Base-by-base conservation (phyloP, 306 rosid species). In the Canavalia gladiata region DNA sequence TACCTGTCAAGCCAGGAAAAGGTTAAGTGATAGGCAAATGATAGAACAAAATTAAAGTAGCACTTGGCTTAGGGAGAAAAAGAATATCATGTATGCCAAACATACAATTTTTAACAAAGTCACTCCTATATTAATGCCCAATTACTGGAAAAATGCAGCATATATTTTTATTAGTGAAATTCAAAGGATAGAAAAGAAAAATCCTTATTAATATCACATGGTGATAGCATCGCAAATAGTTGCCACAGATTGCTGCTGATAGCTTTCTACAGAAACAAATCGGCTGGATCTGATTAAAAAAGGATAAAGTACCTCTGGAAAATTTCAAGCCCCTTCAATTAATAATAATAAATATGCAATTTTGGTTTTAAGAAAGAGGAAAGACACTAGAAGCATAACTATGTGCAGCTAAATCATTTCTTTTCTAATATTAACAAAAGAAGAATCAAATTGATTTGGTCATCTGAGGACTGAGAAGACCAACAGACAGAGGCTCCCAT, bases 1-100 rank as follows among this genome's bases (percentile, higher is more conserved):
- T 59, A 94, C 97, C 98, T 94, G 90, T 77, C 69, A 82, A 78
- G 80, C 28, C 68, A 31, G 65, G 83, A 81, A 71, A 86, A 39
- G 46, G 77, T 39, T 58, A 68, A 43, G 30, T 31, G 50, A 29
- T 30, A 2, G 39, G 54, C 70, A 69, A 76, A 80, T 50, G 49
- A 58, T 52, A 60, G 73, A 39, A 41, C 74, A 6, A 8, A 30
- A 59, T 67, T 5, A 51, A 76, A 65, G 75, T 71, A 64, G 54
- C 49, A 75, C 72, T 49, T 25, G 45, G 35, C 51, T 57, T 51
- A 7, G 7, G 41, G 34, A 58, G 56, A 50, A 37, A 59, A 25
- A 35, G 68, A 43, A 65, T 46, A 37, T 56, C 72, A 35, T 46
- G 34, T 37, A 2, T 4, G 4, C 51, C 62, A 55, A 72, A 47